phyloP scores from a whole-genome alignment of 352 stramenopile species.

The Pythium pectinolyticum region DNA sequence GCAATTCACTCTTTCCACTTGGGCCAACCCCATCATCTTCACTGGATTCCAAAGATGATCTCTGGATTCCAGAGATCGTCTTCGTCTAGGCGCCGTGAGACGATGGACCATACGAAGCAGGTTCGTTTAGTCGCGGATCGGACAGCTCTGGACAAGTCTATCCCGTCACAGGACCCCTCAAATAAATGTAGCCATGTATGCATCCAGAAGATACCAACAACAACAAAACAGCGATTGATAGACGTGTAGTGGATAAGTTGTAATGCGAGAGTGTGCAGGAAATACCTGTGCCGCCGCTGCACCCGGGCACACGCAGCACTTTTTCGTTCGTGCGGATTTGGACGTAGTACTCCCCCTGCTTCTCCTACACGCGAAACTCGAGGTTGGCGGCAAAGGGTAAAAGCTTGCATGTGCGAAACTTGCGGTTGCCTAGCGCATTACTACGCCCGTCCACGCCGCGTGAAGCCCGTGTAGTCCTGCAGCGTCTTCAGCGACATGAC shows the following conservation, averaged over 20 bases:
- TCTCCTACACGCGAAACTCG: conserved; percentile 20
- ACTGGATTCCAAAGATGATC: too few species aligned
- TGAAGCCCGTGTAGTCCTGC: conserved; percentile 6
- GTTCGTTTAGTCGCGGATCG: too few species aligned
- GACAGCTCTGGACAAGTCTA: too few species aligned
- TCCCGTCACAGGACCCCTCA: too few species aligned
- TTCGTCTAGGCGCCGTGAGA: too few species aligned
- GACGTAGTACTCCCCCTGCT: conserved; percentile 7
- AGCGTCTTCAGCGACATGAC: conserved; percentile 1
- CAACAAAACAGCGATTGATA: too few species aligned
- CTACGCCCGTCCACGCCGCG: background rate
- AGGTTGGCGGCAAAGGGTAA: conserved; percentile 13
- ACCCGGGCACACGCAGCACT: conserved; percentile 8
- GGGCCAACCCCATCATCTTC: background rate
- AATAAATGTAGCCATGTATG: too few species aligned
- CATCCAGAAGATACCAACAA: too few species aligned
- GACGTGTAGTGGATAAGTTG: conserved; percentile 11
- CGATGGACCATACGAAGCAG: too few species aligned
- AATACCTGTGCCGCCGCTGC: background rate
- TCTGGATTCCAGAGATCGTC: too few species aligned
- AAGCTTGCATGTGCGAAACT: conserved; percentile 12
- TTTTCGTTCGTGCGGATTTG: conserved; percentile 23
- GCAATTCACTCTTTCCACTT: too few species aligned
- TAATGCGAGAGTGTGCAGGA: conserved; percentile 17
- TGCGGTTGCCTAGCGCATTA: background rate